Base-by-base conservation (phyloP, 176 grass and related monocot genomes). In the Chloris gayana region DNA sequence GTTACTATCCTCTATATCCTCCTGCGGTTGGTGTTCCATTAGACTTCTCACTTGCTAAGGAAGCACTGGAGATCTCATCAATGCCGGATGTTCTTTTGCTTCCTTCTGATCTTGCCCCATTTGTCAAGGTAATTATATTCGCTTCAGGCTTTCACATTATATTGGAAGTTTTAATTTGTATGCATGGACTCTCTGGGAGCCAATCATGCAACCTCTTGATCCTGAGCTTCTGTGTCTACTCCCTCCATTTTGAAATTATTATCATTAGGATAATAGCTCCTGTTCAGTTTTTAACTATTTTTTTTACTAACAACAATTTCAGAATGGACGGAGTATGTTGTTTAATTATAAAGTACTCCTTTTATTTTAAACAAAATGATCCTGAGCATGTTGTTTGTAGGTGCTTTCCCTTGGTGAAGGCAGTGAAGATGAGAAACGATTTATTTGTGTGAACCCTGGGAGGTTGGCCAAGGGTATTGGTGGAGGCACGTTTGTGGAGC, bases 381-480 rank as follows among this genome's bases (percentile, higher is more conserved):
- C 39, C 65, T 86, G 19, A 47, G n/a, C 64, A 65, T 12, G 37
- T 64, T 70, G 22, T 81, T 56, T 25, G 34, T 74, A 98, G 95
- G 85, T 94, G 59, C 83, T 98, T 67, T 79, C 86, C 12, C 73
- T 86, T 22, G 65, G 70, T 37, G 90, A 86, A 81, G 78, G 80
- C 26, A 81, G 66, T 1, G 65, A 76, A 67, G 86, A 76, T 63
- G 72, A 64, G 1, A 81, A 73, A 46, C 70, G 17, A 15, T 94
- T 86, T 37, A 87, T 98, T 73, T 98, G 90, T 39, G 58, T 95
- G 61, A 98, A 98, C 76, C 88, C 95, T 39, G 96, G 96, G 51
- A 98, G 96, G 68, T 75, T 98, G 70, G 84, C 92, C 12, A 95
- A 93, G 80, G 96, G 96, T 64, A 95, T 98, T 37, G 92, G 96